Evolutionary conservation across 768 basidiomycete species (phyloP).

Genomic region (Xerocomus potaroensis): DNA sequence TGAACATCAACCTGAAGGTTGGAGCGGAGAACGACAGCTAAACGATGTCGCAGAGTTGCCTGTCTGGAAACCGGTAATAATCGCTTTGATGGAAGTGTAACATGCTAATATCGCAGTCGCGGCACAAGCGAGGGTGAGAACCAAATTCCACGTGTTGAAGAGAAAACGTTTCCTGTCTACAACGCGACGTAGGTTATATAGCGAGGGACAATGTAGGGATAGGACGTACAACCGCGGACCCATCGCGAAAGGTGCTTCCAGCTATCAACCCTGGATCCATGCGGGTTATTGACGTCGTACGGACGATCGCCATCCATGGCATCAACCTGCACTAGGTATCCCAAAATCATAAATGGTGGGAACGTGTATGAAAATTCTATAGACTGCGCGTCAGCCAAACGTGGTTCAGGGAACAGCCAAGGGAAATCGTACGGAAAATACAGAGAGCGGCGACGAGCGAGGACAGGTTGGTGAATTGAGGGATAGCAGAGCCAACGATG

Average conservation of each 20-base stretch:
- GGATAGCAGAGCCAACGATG: conserved; percentile 54
- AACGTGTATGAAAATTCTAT: conserved; percentile 37
- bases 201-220: background rate
- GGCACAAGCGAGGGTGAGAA: conserved; percentile 41
- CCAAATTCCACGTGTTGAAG: conserved; percentile 52
- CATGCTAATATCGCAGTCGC: conserved; percentile 47
- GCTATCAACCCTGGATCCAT: conserved; percentile 24
- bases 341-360: conserved; percentile 35
- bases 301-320: conserved; percentile 22
- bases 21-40: no score
- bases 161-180: conserved; percentile 29
- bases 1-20: no score
- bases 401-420: conserved; percentile 32
- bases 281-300: conserved; percentile 26
- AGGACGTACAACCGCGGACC: conserved; percentile 27
- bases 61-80: conserved; percentile 39
- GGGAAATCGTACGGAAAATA: conserved; percentile 41
- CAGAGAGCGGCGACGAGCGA: conserved; percentile 54
- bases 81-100: conserved; percentile 41
- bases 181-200: background rate
- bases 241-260: conserved; percentile 29
- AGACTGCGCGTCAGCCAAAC: conserved; percentile 21
- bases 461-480: conserved; percentile 53
- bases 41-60: conserved; percentile 40
- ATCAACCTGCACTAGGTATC: conserved; percentile 27